Conservation (phyloP, 805 yeast species). For the Spencermartinsiella europaea region DNA sequence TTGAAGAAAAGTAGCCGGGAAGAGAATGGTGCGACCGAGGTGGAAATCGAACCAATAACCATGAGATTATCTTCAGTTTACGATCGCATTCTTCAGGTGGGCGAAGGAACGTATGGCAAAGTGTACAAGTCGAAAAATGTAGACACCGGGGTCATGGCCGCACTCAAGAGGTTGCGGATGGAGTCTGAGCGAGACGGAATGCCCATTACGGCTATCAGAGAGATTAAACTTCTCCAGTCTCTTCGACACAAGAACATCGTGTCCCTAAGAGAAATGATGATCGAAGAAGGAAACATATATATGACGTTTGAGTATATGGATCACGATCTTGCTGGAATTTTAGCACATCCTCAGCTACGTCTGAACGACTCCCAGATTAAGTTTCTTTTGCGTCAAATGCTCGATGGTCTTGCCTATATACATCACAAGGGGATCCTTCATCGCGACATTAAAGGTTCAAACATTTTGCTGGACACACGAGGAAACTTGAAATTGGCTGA, state of each 20-base stretch:
- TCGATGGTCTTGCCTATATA: conserved; percentile 74
- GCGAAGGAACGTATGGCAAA: conserved; percentile 98
- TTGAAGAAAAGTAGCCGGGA: too few relatives aligned
- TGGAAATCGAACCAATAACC: background rate
- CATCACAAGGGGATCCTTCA: conserved; percentile 63
- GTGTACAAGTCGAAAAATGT: conserved; percentile 82
- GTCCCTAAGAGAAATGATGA: conserved; percentile 83
- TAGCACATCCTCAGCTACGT: conserved; percentile 65
- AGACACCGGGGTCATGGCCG: conserved; percentile 68
- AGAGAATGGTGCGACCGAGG: background rate
- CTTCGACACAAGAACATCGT: conserved; percentile 80
- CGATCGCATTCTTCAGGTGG: conserved; percentile 79
- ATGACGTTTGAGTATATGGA: conserved; percentile 94
- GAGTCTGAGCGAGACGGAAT: conserved; percentile 91
- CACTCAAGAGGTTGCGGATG: conserved; percentile 75
- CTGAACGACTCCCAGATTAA: conserved; percentile 68
- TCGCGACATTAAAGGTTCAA: conserved; percentile 93
- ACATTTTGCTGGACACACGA: conserved; percentile 65
- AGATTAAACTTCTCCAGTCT: conserved; percentile 77
- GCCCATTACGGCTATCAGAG: conserved; percentile 93
- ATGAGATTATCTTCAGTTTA: conserved; percentile 35
- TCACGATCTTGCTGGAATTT: conserved; percentile 85
- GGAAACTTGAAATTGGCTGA: conserved; percentile 90
- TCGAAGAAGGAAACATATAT: conserved; percentile 62
- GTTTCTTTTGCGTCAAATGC: conserved; percentile 68